These are phyloP conservation scores for Ramichloridium luteum DNA, from an alignment of 2,329 filamentous ascomycete species.

Conservation along the genomic window DNA sequence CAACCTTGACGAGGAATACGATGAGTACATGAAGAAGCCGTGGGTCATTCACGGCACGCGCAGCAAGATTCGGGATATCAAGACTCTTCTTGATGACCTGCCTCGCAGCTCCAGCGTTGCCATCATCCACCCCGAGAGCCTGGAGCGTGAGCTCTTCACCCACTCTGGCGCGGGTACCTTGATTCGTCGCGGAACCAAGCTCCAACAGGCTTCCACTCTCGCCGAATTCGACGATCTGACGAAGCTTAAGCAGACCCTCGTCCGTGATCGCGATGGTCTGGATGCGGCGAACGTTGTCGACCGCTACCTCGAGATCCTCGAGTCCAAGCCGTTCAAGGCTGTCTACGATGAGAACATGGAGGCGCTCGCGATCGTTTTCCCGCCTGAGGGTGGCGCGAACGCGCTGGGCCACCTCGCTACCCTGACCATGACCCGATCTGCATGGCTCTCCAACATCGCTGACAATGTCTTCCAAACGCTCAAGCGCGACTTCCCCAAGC, in stretches of 20 bases:
- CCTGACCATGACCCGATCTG: conserved; percentile 84
- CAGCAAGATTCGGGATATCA: conserved; percentile 95
- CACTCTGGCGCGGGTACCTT: conserved; percentile 89
- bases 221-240: conserved; percentile 63
- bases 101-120: conserved; percentile 89
- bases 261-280: conserved; percentile 68
- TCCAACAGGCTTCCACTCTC: conserved; percentile 60
- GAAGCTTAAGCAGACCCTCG: conserved; percentile 68
- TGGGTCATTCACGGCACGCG: conserved; percentile 94
- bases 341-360: conserved; percentile 95
- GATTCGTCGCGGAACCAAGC: conserved; percentile 82
- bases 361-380: conserved; percentile 77
- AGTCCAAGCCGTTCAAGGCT: conserved; percentile 69
- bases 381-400: conserved; percentile 51
- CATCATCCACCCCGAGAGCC: conserved; percentile 89
- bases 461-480: conserved; percentile 91
- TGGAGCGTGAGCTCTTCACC: conserved; percentile 94
- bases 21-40: conserved; percentile 78
- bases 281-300: conserved; percentile 77
- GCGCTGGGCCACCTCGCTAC: conserved; percentile 78
- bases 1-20: conserved; percentile 93
- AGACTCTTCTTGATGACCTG: conserved; percentile 77
- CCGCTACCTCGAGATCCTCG: conserved; percentile 69
- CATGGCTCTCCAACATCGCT: conserved; percentile 87
- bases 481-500: conserved; percentile 82